These are phyloP conservation scores for Dactylellina haptotyla DNA, from an alignment of 2,329 filamentous ascomycete species.

Conservation along the genomic window DNA sequence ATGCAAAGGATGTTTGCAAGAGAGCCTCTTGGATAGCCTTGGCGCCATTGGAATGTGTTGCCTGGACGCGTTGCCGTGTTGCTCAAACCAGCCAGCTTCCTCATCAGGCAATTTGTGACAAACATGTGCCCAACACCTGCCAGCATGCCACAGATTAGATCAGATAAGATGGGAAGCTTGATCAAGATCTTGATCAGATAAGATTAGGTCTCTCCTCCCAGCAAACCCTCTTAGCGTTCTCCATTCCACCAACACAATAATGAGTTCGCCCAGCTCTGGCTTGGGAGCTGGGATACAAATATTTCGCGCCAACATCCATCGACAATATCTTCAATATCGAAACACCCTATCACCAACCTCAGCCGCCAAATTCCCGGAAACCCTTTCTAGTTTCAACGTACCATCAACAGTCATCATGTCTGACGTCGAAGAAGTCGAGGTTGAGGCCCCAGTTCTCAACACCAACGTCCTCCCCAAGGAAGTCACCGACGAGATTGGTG, in stretches of 20 bases:
- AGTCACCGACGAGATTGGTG: constrained; percentile 85
- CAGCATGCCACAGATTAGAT: constrained; percentile 11
- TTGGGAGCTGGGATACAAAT: neutral
- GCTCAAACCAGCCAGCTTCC: too few relatives aligned
- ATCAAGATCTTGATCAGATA: constrained; percentile 32
- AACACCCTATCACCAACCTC: constrained; percentile 8
- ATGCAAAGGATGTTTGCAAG: too few relatives aligned
- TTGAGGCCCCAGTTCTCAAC: constrained; percentile 84
- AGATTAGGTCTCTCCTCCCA: constrained; percentile 10
- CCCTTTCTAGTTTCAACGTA: constrained; percentile 25
- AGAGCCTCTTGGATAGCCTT: too few relatives aligned
- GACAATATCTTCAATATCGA: constrained; percentile 13
- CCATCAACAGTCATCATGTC: constrained; percentile 75
- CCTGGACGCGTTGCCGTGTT: too few relatives aligned
- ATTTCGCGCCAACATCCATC: constrained; percentile 16
- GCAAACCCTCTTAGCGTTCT: constrained; percentile 34
- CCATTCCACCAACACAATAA: constrained; percentile 4
- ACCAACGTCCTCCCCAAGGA: constrained; percentile 90
- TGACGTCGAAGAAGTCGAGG: constrained; percentile 93
- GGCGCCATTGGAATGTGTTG: too few relatives aligned
- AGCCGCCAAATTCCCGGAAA: neutral
- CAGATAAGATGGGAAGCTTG: neutral
- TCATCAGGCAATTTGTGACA: too few relatives aligned
- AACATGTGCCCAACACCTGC: too few relatives aligned
- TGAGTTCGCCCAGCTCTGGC: neutral